phyloP scores from a whole-genome alignment of 768 basidiomycete genomes.

The Mycena sanguinolenta region DNA sequence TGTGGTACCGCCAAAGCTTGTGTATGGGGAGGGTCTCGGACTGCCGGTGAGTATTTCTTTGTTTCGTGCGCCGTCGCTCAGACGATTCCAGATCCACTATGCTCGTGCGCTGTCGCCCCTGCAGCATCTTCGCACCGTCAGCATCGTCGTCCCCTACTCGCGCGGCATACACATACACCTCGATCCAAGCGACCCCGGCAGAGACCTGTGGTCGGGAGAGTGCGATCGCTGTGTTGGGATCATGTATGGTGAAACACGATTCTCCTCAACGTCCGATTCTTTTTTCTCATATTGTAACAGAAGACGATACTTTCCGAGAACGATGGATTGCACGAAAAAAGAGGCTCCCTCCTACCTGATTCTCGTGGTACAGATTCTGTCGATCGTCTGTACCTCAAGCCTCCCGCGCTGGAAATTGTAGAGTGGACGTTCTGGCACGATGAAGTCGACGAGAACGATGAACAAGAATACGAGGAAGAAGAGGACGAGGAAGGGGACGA shows the following conservation, averaged over 20 bases:
- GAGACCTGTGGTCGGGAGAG: constrained; percentile 53
- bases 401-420: constrained; percentile 46
- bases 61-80: background rate
- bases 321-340: constrained; percentile 49
- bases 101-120: constrained; percentile 43
- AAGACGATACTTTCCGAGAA: constrained; percentile 46
- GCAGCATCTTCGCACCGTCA: constrained; percentile 46
- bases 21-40: constrained; percentile 50
- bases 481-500: background rate
- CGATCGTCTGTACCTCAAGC: constrained; percentile 40
- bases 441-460: constrained; percentile 10
- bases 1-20: constrained; percentile 41
- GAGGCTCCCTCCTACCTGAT: constrained; percentile 25
- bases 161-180: constrained; percentile 35
- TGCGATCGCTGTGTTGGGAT: constrained; percentile 52
- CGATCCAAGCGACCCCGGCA: constrained; percentile 36
- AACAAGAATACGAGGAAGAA: constrained; percentile 3
- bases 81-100: constrained; percentile 48
- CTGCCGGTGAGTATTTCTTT: constrained; percentile 43
- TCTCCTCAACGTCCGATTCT: background rate
- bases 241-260: constrained; percentile 45
- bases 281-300: constrained; percentile 8
- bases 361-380: constrained; percentile 13
- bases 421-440: constrained; percentile 47
- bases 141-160: constrained; percentile 47